Evolutionary conservation across 495 filamentous ascomycete species (phyloP), one percentile per base, ranked within the genome.

Genomic region (Penicillium flavigenum): DNA sequence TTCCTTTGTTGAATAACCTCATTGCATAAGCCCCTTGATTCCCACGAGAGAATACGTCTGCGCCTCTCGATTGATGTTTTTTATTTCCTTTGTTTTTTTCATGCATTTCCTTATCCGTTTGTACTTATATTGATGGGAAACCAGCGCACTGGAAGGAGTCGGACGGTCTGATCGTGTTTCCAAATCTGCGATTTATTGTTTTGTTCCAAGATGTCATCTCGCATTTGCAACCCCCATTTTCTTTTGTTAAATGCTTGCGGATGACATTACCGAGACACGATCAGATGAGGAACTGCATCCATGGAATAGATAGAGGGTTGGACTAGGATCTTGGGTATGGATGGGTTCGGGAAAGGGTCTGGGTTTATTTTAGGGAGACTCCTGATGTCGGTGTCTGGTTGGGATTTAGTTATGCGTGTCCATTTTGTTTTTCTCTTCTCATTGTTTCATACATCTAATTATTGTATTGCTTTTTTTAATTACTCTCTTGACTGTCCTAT

Each of bases 101-200:
- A 63, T 59, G 51, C 52, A 65, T 66, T 47, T 68, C 59, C 45
- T 48, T 64, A 63, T 63, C 58, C 36, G 43, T 63, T 60, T 71
- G 61, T 72, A 66, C 56, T 55, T 60, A 66, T 67, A 63, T 57
- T 56, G 53, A 58, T 53, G 64, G 63, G 65, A 58, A 58, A 50
- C 57, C 61, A 61, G 49, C 61, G 58, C 60, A 59, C 68, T 62
- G 62, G 67, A 67, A 66, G 74, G 71, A 73, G 72, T 74, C 65
- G 61, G 65, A 59, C 47, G 61, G 59, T 64, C 65, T 66, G 62
- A 65, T 72, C 50, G 57, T 56, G 54, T 61, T 61, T 51, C 58
- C 39, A 43, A 47, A 42, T 52, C 47, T 44, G 53, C 39, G 24
- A 24, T 27, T 38, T 26, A 16, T 57, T 63, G 56, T 51, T 49